Conservation (phyloP, 257 asterid genomes). For the Gardenia jasminoides region DNA sequence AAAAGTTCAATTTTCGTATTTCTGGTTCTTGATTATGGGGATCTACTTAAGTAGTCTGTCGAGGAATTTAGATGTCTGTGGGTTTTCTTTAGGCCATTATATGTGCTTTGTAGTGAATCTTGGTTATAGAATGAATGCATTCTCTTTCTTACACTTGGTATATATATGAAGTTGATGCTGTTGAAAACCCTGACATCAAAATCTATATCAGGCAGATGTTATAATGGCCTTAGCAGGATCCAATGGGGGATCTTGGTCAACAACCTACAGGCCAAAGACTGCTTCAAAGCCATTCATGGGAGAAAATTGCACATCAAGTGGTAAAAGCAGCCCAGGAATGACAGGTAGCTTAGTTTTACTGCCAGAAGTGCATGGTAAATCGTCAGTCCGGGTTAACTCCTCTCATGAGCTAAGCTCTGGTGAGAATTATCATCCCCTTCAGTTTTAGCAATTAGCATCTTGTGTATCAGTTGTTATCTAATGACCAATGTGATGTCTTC, state of each 20-base stretch:
- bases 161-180: not conserved
- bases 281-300: slow-evolving; percentile 38
- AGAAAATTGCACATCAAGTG: slow-evolving; percentile 36
- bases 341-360: slow-evolving; percentile 30
- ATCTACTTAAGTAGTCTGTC: not conserved
- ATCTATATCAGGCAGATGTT: slow-evolving; percentile 68
- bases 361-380: slow-evolving; percentile 44
- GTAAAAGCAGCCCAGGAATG: slow-evolving; percentile 30
- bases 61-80: not conserved
- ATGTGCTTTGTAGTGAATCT: not conserved
- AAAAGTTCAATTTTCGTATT: not conserved
- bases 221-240: slow-evolving; percentile 91
- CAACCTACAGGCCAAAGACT: slow-evolving; percentile 50
- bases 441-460: slow-evolving; percentile 18
- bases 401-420: slow-evolving; percentile 43
- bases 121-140: not conserved
- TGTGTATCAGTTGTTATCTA: not conserved
- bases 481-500: not conserved
- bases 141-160: not conserved
- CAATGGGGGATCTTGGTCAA: slow-evolving; percentile 90
- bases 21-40: not conserved
- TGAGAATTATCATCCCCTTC: slow-evolving; percentile 6
- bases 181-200: not conserved
- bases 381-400: slow-evolving; percentile 38
- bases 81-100: not conserved